phyloP scores from a whole-genome alignment of 805 yeast genomes.

The Starmerella scarabaei region DNA sequence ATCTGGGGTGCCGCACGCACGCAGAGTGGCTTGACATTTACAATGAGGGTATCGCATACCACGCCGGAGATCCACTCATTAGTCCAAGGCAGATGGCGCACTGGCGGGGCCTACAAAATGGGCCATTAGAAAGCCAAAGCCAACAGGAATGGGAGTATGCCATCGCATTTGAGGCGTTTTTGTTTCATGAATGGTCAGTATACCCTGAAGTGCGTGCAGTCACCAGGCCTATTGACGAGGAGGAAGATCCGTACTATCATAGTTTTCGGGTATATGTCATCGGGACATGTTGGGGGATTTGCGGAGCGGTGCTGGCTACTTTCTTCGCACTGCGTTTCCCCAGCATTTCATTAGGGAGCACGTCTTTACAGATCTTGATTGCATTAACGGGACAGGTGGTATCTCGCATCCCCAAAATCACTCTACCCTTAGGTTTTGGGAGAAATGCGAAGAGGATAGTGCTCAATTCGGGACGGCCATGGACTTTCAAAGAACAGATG shows the following conservation, averaged over 20 bases:
- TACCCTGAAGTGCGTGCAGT: conserved; percentile 53
- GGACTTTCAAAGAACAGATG: conserved; percentile 56
- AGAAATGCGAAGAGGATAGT: conserved; percentile 1
- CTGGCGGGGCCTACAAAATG: conserved; percentile 23
- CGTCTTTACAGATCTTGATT: conserved; percentile 46
- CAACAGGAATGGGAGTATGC: conserved; percentile 15
- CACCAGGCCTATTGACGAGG: conserved; percentile 40
- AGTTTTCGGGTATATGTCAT: conserved; percentile 41
- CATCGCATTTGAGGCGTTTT: conserved; percentile 32
- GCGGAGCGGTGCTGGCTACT: conserved; percentile 44
- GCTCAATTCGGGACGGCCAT: conserved; percentile 46
- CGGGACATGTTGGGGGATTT: conserved; percentile 37
- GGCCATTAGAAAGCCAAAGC: conserved; percentile 7
- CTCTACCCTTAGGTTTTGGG: conserved; percentile 2
- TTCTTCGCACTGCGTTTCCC: conserved; percentile 51
- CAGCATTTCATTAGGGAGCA: conserved; percentile 35
- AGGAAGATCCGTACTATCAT: conserved; percentile 32
- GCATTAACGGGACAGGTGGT: conserved; percentile 43
- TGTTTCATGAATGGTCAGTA: conserved; percentile 36
- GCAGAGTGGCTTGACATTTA: conserved; percentile 34
- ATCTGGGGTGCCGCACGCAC: conserved; percentile 21
- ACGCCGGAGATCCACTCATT: conserved; percentile 38
- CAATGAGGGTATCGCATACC: conserved; percentile 31
- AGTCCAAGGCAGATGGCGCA: conserved; percentile 30
- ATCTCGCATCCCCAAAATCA: conserved; percentile 20